Conservation (phyloP, 2,329 filamentous ascomycete species). For the Pseudogymnoascus sp. region DNA sequence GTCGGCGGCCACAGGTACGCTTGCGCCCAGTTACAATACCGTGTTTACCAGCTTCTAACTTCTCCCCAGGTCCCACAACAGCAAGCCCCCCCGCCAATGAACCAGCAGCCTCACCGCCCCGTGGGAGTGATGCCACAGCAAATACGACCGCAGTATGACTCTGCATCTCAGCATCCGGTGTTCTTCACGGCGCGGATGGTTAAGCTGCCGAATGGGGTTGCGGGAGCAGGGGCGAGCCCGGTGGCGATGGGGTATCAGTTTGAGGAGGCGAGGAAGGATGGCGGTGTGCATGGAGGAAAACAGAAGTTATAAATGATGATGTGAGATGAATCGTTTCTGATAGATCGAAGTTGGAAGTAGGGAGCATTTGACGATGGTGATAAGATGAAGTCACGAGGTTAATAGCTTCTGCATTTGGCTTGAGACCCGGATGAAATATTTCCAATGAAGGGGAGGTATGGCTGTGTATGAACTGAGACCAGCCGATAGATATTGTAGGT, state of each 20-base stretch:
- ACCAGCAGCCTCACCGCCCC: background rate
- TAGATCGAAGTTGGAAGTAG: background rate
- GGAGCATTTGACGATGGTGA: background rate
- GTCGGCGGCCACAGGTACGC: background rate
- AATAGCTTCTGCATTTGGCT: background rate
- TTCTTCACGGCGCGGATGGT: background rate
- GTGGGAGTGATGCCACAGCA: background rate
- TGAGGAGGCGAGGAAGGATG: background rate
- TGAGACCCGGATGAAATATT: background rate
- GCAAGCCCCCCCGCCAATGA: background rate
- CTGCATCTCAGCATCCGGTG: background rate
- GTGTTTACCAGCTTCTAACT: background rate
- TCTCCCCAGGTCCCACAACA: background rate
- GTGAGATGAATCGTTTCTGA: background rate
- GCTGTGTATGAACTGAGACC: background rate
- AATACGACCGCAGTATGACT: background rate
- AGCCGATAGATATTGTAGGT: background rate
- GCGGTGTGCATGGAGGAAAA: background rate
- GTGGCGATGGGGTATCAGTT: slow-evolving; percentile 1
- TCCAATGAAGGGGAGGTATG: background rate
- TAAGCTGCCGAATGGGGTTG: background rate
- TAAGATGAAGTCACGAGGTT: background rate
- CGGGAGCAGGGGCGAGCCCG: background rate
- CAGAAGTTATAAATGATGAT: background rate
- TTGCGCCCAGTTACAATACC: no score